These are phyloP conservation scores for Fusarium miscanthi DNA, from an alignment of 2,329 filamentous ascomycete genomes.

Conservation along the genomic window DNA sequence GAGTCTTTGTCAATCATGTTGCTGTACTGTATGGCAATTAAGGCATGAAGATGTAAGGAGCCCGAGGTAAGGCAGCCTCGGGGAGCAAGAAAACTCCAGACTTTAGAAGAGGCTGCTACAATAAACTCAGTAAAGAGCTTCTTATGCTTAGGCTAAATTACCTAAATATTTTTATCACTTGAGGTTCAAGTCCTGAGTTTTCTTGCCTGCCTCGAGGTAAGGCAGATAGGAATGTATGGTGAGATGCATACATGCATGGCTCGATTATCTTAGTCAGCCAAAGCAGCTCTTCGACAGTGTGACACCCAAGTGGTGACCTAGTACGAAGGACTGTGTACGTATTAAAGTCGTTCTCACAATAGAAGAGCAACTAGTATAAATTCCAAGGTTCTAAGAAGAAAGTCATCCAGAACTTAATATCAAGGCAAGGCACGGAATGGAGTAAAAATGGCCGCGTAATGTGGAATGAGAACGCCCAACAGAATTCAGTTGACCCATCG, in stretches of 20 bases:
- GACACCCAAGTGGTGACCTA: not conserved
- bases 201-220: too few species aligned
- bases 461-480: constrained; percentile 28
- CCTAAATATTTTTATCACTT: too few species aligned
- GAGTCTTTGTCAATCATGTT: not conserved
- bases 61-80: not conserved
- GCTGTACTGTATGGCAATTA: not conserved
- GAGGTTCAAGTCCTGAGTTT: too few species aligned
- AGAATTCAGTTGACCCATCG: constrained; percentile 10
- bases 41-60: not conserved
- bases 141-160: too few species aligned
- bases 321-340: not conserved
- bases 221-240: not conserved
- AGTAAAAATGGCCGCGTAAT: constrained; percentile 19
- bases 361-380: not conserved
- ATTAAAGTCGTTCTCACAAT: too few species aligned
- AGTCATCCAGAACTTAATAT: constrained; percentile 1
- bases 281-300: not conserved
- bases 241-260: not conserved
- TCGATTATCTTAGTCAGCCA: not conserved
- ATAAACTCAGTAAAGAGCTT: too few species aligned
- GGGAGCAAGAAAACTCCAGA: too few species aligned
- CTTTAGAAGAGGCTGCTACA: too few species aligned
- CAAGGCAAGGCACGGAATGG: constrained; percentile 24
- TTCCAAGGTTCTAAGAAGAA: not conserved